A percentile compares a stretch with the other conserved stretches of the same genome.
Conservation (phyloP, 441 rosid genomes). For the Erodium chrysanthum region DNA sequence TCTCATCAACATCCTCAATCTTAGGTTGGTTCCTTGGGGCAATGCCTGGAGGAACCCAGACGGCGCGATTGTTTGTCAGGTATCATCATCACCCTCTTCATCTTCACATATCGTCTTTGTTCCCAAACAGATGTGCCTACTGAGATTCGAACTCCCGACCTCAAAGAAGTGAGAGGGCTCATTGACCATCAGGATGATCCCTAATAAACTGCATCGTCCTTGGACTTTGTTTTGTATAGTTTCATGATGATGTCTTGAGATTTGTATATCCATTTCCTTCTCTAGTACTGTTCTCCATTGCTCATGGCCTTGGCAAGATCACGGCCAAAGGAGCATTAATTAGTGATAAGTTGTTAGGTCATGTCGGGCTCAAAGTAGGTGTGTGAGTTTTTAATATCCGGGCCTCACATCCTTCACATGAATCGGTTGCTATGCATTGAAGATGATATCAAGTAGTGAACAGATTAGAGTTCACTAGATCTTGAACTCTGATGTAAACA, state of each 20-base stretch:
- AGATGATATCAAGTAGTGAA: too few species aligned
- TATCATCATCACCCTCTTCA: constrained; percentile 5
- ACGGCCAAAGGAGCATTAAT: neutral
- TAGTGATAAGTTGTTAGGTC: neutral
- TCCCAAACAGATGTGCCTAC: too few species aligned
- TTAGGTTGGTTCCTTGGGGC: constrained; percentile 67
- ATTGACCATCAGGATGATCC: too few species aligned
- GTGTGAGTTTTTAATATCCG: neutral
- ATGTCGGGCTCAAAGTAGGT: neutral
- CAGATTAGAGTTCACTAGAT: too few species aligned
- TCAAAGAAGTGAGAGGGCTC: too few species aligned
- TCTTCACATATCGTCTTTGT: too few species aligned
- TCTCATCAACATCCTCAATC: constrained; percentile 46
- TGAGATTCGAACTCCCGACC: too few species aligned
- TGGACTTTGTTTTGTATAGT: too few species aligned
- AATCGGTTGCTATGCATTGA: neutral
- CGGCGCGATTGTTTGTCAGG: constrained; percentile 55
- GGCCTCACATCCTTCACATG: neutral
- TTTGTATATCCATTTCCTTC: too few species aligned
- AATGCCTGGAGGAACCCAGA: constrained; percentile 32
- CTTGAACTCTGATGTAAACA: too few species aligned
- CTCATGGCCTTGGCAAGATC: neutral
- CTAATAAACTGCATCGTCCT: too few species aligned
- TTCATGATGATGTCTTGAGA: too few species aligned
- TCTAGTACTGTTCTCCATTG: neutral